Base-by-base conservation (phyloP, 495 filamentous ascomycete genomes). In the Penicillium verhagenii region DNA sequence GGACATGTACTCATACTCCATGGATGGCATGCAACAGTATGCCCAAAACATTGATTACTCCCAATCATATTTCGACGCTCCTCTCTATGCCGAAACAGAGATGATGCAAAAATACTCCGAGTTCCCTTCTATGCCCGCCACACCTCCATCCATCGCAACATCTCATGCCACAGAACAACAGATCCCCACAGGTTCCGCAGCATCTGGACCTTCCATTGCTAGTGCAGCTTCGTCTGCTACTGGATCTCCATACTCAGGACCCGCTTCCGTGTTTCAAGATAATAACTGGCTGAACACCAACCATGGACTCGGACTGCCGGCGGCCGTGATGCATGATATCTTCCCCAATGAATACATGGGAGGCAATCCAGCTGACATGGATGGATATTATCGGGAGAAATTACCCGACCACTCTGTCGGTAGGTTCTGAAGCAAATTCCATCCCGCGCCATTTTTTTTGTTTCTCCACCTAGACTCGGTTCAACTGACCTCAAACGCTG, bases 221-320 rank as follows among this genome's bases (percentile, higher is more conserved):
- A 86, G 83, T 62, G 85, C 87, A 11, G 80, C 89, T 14, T 94
- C 92, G 2, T 96, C 92, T 4, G 81, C 85, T 28, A 86, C 90
- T 60, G 89, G 87, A 28, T 96, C 92, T 8, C 92, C 92, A 18
- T 87, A 86, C 54, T 87, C 86, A 0, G 81, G 80, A 48, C 79
- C 81, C 53, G 76, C 82, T 16, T 81, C 86, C 37, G 74, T 79
- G 77, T 65, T 84, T 67, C 81, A 71, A 60, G 74, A 79, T 35
- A 75, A 79, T 35, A 75, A 84, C 56, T 90, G 87, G 82, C 71
- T 80, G 20, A 79, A 81, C n/a, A 75, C 79, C 26, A 72, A 77
- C 40, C 73, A 83, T 52, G 85, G 83, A 28, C 72, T 92, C 29
- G 86, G 82, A 9, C 77, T 90, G 42, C 86, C 87, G n/a, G 76